These are phyloP conservation scores for Neurospora sublineolata DNA, from an alignment of 495 filamentous ascomycete species.

Conservation along the genomic window DNA sequence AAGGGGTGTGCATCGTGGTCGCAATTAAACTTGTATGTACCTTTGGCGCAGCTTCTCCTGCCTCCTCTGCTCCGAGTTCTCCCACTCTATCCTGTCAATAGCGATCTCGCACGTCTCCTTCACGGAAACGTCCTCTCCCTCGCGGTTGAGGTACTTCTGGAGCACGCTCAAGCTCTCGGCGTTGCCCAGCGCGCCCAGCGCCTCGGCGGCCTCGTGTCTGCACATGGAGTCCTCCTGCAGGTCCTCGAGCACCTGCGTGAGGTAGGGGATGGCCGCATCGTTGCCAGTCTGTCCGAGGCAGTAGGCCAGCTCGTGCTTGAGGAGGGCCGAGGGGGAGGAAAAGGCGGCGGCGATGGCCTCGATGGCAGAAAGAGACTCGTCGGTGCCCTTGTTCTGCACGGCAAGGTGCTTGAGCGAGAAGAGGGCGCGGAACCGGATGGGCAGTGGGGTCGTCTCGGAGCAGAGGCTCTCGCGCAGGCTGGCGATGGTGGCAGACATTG, in stretches of 20 bases:
- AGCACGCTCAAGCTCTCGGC: constrained; percentile 58
- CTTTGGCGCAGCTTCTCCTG: constrained; percentile 67
- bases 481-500: constrained; percentile 29
- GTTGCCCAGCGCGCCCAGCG: constrained; percentile 78
- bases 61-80: constrained; percentile 59
- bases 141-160: constrained; percentile 55
- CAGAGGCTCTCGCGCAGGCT: constrained; percentile 64
- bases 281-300: constrained; percentile 88
- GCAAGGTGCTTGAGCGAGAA: constrained; percentile 96
- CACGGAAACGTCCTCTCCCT: constrained; percentile 64
- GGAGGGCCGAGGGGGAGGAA: constrained; percentile 65
- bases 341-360: constrained; percentile 88
- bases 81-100: constrained; percentile 88
- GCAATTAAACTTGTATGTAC: constrained; percentile 31
- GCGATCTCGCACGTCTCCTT: constrained; percentile 95
- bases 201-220: constrained; percentile 93
- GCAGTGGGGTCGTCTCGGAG: constrained; percentile 68
- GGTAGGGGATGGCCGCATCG: constrained; percentile 55
- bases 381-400: constrained; percentile 48
- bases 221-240: constrained; percentile 81
- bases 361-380: constrained; percentile 61
- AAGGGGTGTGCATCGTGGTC: background rate
- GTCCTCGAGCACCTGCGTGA: constrained; percentile 70
- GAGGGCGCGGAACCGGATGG: constrained; percentile 86
- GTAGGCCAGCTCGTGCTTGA: constrained; percentile 95